phyloP scores from a whole-genome alignment of 2,329 filamentous ascomycete species.

The Colletotrichum abscissum region DNA sequence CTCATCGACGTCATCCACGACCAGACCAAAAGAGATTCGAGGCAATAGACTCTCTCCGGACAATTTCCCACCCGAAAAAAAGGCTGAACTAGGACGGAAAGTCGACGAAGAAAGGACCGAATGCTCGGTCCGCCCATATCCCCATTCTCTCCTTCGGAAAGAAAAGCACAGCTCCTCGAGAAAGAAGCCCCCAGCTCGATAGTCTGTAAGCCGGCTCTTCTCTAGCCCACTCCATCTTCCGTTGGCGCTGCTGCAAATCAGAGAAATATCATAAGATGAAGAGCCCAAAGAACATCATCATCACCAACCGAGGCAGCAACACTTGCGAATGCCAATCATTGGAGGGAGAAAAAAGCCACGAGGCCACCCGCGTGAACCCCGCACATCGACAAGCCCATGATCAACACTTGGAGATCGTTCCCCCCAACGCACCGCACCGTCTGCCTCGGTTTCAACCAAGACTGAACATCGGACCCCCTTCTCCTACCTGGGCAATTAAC shows the following conservation, averaged over 20 bases:
- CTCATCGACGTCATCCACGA: neutral
- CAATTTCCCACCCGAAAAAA: neutral
- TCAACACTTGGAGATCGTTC: neutral
- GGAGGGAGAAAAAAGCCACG: too few species aligned
- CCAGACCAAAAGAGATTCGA: neutral
- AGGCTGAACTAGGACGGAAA: neutral
- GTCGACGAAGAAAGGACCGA: neutral
- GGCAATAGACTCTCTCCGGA: neutral
- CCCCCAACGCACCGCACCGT: neutral
- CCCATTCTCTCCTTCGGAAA: neutral
- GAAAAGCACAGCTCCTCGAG: neutral
- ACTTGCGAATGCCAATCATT: too few species aligned
- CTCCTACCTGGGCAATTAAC: neutral
- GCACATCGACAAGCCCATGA: neutral
- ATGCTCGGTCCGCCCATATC: neutral
- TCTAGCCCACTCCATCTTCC: too few species aligned
- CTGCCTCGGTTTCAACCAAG: neutral
- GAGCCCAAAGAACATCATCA: too few species aligned
- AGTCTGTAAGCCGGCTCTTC: neutral
- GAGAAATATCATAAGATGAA: too few species aligned
- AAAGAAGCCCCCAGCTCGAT: neutral
- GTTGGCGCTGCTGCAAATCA: too few species aligned
- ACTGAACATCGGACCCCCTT: neutral
- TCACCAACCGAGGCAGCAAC: too few species aligned
- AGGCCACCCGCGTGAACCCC: too few species aligned